phyloP scores from a whole-genome alignment of 495 filamentous ascomycete genomes.

The Usnea hakonensis region DNA sequence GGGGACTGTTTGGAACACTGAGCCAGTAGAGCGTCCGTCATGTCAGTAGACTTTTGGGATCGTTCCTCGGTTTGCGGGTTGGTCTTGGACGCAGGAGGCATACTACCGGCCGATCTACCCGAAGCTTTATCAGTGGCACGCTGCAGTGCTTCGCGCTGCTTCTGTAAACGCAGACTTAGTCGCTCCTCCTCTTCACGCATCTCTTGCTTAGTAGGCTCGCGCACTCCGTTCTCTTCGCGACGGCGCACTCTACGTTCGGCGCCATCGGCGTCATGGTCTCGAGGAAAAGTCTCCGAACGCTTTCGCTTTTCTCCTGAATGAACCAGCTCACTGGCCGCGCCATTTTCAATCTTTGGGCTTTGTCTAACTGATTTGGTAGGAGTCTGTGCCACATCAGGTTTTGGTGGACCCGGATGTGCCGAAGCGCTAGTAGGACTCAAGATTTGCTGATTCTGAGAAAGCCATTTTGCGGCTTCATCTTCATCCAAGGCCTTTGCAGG shows the following conservation, averaged over 20 bases:
- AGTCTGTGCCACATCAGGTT: not conserved
- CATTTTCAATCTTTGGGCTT: not conserved
- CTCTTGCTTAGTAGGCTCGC: not conserved
- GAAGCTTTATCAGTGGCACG: not conserved
- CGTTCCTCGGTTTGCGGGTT: too few relatives aligned
- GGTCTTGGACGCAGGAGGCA: not conserved
- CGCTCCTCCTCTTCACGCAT: not conserved
- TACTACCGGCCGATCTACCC: not conserved
- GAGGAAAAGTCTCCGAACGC: not conserved
- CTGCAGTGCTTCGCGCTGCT: not conserved
- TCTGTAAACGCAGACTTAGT: not conserved
- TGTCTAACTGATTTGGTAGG: not conserved
- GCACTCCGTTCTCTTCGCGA: not conserved
- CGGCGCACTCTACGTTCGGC: not conserved
- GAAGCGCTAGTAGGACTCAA: not conserved
- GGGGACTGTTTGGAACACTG: not conserved
- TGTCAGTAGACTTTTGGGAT: not conserved
- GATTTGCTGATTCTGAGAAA: slow-evolving; percentile 4
- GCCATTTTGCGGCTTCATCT: slow-evolving; percentile 6
- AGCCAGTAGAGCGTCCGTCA: slow-evolving; percentile 2
- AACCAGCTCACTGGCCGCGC: not conserved
- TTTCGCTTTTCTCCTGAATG: slow-evolving; percentile 4
- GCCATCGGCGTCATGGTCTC: not conserved
- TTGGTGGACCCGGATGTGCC: not conserved
- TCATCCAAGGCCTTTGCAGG: not conserved